Evolutionary conservation across 2,329 filamentous ascomycete genomes (phyloP).

Genomic region (Corniculantispora saksenae): DNA sequence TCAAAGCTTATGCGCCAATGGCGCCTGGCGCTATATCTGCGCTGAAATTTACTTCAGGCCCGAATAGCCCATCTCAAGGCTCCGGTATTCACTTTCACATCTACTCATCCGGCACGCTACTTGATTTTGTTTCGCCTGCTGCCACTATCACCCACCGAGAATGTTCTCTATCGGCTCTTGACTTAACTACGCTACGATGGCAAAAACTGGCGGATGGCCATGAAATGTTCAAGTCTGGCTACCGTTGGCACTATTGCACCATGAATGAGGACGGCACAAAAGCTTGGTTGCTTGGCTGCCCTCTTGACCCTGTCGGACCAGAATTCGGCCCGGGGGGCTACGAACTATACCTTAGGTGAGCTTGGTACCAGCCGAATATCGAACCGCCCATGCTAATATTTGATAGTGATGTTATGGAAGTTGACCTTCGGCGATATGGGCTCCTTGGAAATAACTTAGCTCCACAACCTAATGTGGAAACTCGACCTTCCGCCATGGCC

Average conservation of each 20-base stretch:
- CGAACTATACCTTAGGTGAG: slow-evolving; percentile 79
- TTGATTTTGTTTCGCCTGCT: slow-evolving; percentile 92
- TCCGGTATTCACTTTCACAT: slow-evolving; percentile 94
- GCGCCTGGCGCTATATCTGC: slow-evolving; percentile 89
- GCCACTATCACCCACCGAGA: slow-evolving; percentile 83
- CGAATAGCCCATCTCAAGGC: slow-evolving; percentile 82
- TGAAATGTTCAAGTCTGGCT: slow-evolving; percentile 89
- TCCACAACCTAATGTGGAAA: slow-evolving; percentile 53
- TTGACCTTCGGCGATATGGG: slow-evolving; percentile 89
- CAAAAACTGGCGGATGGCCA: slow-evolving; percentile 92
- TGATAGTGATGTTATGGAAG: slow-evolving; percentile 79
- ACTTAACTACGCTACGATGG: slow-evolving; percentile 86
- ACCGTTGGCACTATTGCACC: slow-evolving; percentile 97
- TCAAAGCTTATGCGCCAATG: slow-evolving; percentile 75
- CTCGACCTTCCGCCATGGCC: slow-evolving; percentile 49
- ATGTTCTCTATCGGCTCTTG: slow-evolving; percentile 86
- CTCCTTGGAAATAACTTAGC: slow-evolving; percentile 78
- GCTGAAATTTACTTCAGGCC: slow-evolving; percentile 79
- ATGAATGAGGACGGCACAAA: slow-evolving; percentile 95
- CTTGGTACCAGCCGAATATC: neutral
- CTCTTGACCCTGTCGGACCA: slow-evolving; percentile 67
- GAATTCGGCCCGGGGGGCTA: slow-evolving; percentile 69
- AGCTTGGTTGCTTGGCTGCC: slow-evolving; percentile 93
- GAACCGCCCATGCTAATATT: slow-evolving; percentile 23
- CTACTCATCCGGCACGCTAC: slow-evolving; percentile 86